Percentiles rank a stretch among this genome's conserved stretches.
These are phyloP conservation scores for Agapanthus africanus DNA, from an alignment of 106 monocot genomes.

Conservation along the genomic window DNA sequence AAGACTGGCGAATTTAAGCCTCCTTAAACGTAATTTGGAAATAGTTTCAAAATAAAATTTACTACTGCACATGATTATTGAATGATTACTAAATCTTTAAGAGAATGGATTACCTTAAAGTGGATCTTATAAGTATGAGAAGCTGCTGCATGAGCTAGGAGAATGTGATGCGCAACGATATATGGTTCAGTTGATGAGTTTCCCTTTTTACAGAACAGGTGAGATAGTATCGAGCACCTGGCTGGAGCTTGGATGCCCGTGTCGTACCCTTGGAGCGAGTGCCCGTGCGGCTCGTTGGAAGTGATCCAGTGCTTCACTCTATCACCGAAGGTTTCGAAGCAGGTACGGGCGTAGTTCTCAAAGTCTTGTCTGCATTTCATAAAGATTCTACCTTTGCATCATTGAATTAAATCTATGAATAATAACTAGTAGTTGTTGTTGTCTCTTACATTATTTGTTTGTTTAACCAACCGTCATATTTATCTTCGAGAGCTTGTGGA, in stretches of 20 bases:
- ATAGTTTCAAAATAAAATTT: too few species aligned
- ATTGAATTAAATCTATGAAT: not conserved
- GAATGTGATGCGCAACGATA: conserved; percentile 64
- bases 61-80: too few species aligned
- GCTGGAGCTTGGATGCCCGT: conserved; percentile 65
- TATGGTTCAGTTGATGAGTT: conserved; percentile 74
- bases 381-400: not conserved
- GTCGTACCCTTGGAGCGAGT: conserved; percentile 62
- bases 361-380: conserved; percentile 45
- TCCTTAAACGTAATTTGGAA: too few species aligned
- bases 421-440: not conserved
- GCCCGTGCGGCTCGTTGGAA: conserved; percentile 64
- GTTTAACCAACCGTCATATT: conserved; percentile 62
- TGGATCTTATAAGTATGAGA: conserved; percentile 47
- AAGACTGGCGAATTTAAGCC: too few species aligned
- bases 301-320: conserved; percentile 87
- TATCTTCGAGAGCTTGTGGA: conserved; percentile 59
- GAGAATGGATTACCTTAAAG: conserved; percentile 47
- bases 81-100: not conserved
- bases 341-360: conserved; percentile 49
- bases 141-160: conserved; percentile 62
- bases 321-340: conserved; percentile 68
- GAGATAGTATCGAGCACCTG: conserved; percentile 59
- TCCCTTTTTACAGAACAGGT: conserved; percentile 50
- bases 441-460: conserved; percentile 45